Base-by-base conservation (phyloP, 2,329 filamentous ascomycete genomes). In the Akanthomyces muscarius region DNA sequence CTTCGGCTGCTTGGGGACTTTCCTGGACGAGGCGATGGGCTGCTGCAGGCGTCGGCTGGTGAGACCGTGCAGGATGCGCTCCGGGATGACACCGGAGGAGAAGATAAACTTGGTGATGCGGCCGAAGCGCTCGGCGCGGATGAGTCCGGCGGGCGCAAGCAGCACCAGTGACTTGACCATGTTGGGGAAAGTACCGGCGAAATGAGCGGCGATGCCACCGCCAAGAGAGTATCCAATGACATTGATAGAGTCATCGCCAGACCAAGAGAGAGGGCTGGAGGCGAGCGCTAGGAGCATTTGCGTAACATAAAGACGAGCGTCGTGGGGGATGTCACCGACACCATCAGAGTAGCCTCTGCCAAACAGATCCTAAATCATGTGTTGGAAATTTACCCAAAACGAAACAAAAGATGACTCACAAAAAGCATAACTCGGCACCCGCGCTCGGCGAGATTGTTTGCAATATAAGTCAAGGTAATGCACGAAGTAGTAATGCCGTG, bases 401-500 rank as follows among this genome's bases (percentile, higher is more conserved):
- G 8, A 16, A 13, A 21, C 18, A 14, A 3, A 7, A 48, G 25
- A 11, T 23, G 11, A 68, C 80, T 68, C 73, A 85, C 83, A 72
- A 92, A 95, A 4, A 95, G 79, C 86, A 96, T 87, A 14, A 96
- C 91, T 48, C 92, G 84, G 71, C 86, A 93, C 38, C 91, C 90
- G 57, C 82, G 83, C 45, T 83, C 79, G 3, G 84, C 90, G 25
- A 96, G 80, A 23, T 80, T 81, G 68, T 87, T 80, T 33, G 91
- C 89, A 41, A 96, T 75, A 51, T 82, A 83, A 30, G 83, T 82
- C 18, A 95, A 79, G 1, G 90, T 87, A 68, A 93, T 84, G 73
- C 89, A 92, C 0, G 91, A 89, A 0, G 91, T 96, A 65, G 88
- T 91, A 71, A 96, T 94, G 51, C 92, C 92, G 72, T 96, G 92